Percentiles rank a stretch among this genome's conserved stretches.
These are phyloP conservation scores for Ceratocystis albifundus DNA, from an alignment of 2,329 filamentous ascomycete genomes.

Conservation along the genomic window DNA sequence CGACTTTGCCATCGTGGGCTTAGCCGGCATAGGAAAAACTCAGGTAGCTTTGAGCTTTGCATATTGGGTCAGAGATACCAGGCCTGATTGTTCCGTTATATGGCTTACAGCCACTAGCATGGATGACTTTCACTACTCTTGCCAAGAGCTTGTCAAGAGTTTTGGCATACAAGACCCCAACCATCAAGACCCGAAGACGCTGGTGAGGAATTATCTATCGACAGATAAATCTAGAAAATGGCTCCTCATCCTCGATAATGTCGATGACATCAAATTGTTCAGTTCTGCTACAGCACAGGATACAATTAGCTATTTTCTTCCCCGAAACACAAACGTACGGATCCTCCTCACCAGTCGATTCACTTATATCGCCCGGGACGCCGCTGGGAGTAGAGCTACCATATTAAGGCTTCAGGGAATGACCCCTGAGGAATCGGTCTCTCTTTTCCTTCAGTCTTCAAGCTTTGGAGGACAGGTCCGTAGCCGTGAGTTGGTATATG, in stretches of 20 bases:
- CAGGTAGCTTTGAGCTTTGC: neutral
- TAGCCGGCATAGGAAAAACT: neutral
- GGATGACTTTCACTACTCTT: neutral
- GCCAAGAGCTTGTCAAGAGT: neutral
- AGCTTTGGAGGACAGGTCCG: neutral
- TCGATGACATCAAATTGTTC: conserved; percentile 23
- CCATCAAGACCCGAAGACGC: conserved; percentile 14
- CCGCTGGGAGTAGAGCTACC: neutral
- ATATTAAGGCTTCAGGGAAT: neutral
- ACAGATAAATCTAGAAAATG: conserved; percentile 24
- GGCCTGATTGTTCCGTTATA: neutral
- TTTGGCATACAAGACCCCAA: neutral
- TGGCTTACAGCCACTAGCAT: neutral
- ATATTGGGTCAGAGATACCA: neutral
- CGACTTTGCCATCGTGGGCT: no score
- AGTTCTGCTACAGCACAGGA: neutral
- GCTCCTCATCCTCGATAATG: conserved; percentile 27
- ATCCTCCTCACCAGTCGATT: conserved; percentile 20
- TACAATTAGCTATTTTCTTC: conserved; percentile 27
- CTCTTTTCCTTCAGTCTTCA: neutral
- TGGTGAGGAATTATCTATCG: conserved; percentile 23
- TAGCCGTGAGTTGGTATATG: neutral
- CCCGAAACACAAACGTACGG: conserved; percentile 21
- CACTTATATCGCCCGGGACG: neutral
- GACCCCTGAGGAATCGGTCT: neutral